These are phyloP conservation scores for Nicotiana obtusifolia DNA, from an alignment of 257 asterid genomes.

Conservation along the genomic window DNA sequence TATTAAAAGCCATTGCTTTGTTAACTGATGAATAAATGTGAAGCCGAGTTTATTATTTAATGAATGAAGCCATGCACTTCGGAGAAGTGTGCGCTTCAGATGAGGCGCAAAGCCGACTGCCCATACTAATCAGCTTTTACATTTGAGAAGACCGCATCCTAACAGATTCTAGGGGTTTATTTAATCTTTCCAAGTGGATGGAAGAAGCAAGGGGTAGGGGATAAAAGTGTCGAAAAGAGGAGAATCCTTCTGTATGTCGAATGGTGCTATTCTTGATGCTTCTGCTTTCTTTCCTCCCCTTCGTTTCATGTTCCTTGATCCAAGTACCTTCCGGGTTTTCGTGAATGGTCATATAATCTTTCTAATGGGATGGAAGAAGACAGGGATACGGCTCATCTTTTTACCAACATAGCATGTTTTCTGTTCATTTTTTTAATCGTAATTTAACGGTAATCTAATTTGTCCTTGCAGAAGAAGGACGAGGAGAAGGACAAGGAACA, in stretches of 20 bases:
- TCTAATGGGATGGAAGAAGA: neutral
- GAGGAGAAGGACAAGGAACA: constrained; percentile 61
- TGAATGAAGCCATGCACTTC: neutral
- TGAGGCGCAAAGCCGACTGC: neutral
- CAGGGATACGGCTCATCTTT: neutral
- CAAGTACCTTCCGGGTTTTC: neutral
- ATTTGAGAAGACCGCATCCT: neutral
- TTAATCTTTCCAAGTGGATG: neutral
- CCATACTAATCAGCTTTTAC: neutral
- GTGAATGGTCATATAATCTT: neutral
- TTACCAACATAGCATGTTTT: neutral
- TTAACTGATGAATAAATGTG: neutral
- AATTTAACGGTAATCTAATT: neutral
- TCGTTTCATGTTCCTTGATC: neutral
- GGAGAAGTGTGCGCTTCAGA: neutral
- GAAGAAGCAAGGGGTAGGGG: neutral
- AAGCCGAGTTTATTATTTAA: neutral
- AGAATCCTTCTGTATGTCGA: neutral
- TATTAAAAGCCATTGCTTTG: neutral
- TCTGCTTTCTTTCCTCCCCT: neutral
- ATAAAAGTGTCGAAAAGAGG: neutral
- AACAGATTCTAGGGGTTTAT: neutral
- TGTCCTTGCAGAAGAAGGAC: constrained; percentile 42
- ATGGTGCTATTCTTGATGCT: neutral
- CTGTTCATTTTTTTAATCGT: neutral